Evolutionary conservation across 2,329 filamentous ascomycete genomes (phyloP).

Genomic region (Fusarium sp.): DNA sequence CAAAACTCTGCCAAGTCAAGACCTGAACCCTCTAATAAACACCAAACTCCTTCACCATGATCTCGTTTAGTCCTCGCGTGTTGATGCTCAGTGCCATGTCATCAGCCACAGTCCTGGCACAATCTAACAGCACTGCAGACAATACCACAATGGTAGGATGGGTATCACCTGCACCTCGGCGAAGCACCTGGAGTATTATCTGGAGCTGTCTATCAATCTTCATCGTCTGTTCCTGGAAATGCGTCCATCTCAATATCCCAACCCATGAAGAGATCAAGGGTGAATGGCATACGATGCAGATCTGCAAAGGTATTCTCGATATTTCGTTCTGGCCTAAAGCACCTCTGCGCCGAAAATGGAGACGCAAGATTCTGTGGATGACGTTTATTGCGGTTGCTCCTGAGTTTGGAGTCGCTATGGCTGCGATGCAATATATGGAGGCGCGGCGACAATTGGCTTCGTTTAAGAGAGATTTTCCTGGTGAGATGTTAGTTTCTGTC

Average conservation of each 20-base stretch:
- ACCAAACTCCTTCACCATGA: too few relatives aligned
- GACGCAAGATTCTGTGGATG: background rate
- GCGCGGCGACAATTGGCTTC: fast-evolving
- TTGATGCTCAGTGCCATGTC: too few relatives aligned
- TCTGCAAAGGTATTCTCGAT: fast-evolving
- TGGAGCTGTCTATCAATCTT: background rate
- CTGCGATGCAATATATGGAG: fast-evolving
- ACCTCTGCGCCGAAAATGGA: fast-evolving
- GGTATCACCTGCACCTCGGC: background rate
- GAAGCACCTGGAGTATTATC: background rate
- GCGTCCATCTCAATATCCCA: background rate
- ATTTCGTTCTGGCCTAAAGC: fast-evolving
- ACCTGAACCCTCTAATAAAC: too few relatives aligned
- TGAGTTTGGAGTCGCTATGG: fast-evolving
- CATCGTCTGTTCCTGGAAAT: background rate
- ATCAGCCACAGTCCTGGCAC: too few relatives aligned
- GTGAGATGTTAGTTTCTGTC: background rate
- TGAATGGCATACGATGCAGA: fast-evolving
- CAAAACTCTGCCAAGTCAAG: too few relatives aligned
- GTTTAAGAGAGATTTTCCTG: fast-evolving
- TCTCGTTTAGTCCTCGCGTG: too few relatives aligned
- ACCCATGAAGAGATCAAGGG: background rate
- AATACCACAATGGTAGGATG: background rate
- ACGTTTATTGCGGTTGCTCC: fast-evolving
- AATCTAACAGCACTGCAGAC: background rate